Evolutionary conservation across 1,139 yeast genomes (phyloP).

Genomic region (Ogataea hybrid): DNA sequence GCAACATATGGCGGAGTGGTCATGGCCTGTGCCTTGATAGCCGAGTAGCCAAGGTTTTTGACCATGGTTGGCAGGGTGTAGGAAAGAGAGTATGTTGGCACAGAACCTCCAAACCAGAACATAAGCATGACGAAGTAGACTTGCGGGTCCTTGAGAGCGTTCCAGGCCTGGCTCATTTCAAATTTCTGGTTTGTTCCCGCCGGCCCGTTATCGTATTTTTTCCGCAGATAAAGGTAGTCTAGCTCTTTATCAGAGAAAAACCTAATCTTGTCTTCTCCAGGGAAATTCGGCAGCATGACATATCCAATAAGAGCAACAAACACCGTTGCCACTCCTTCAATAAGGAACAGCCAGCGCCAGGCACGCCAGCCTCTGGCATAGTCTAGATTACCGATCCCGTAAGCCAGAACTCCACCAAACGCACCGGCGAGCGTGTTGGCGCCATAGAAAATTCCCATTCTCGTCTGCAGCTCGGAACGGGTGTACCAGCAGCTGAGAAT

Average conservation of each 20-base stretch:
- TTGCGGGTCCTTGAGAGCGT: slow-evolving; percentile 16
- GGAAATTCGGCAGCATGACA: slow-evolving; percentile 16
- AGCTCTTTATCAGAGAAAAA: slow-evolving; percentile 15
- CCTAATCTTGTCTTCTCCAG: slow-evolving; percentile 14
- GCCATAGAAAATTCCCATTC: slow-evolving; percentile 56
- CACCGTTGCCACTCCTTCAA: slow-evolving; percentile 38
- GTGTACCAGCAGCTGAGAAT: slow-evolving; percentile 52
- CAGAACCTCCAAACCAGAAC: slow-evolving; percentile 21
- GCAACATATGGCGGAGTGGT: slow-evolving; percentile 18
- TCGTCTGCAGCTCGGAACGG: slow-evolving; percentile 44
- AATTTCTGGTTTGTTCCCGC: slow-evolving; percentile 14
- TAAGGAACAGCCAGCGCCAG: slow-evolving; percentile 51
- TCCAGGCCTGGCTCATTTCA: slow-evolving; percentile 9
- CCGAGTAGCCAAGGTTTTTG: slow-evolving; percentile 22
- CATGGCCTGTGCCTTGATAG: slow-evolving; percentile 23
- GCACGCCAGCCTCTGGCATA: slow-evolving; percentile 16
- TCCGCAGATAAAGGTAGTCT: slow-evolving; percentile 11
- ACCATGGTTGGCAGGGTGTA: slow-evolving; percentile 23
- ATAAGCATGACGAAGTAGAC: slow-evolving; percentile 15
- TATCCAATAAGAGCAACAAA: slow-evolving; percentile 18
- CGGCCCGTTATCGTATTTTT: slow-evolving; percentile 15
- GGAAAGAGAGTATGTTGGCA: slow-evolving; percentile 20
- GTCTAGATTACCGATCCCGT: slow-evolving; percentile 20
- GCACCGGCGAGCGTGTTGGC: slow-evolving; percentile 60
- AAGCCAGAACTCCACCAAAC: slow-evolving; percentile 60